These are phyloP conservation scores for Cornus florida DNA, from an alignment of 148 eudicot species.

Conservation along the genomic window DNA sequence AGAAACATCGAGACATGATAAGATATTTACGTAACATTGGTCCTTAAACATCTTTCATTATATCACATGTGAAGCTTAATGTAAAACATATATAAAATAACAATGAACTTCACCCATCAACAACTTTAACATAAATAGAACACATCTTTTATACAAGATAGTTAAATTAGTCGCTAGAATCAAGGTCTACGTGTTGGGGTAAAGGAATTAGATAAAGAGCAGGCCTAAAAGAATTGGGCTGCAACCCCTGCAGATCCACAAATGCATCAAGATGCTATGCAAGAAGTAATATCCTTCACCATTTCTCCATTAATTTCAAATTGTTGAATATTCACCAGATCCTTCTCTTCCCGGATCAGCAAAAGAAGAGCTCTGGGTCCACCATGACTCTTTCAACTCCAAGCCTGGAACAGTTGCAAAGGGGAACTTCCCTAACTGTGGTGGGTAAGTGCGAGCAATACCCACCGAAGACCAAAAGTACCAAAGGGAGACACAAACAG, in stretches of 20 bases:
- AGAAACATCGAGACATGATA: too few species aligned
- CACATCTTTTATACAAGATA: neutral
- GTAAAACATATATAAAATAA: neutral
- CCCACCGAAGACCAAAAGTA: neutral
- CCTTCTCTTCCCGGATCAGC: neutral
- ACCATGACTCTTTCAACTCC: neutral
- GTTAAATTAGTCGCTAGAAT: neutral
- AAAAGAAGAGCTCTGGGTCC: neutral
- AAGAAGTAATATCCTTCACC: neutral
- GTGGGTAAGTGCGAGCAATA: neutral
- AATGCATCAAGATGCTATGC: neutral
- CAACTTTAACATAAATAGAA: neutral
- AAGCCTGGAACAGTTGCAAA: slow-evolving; percentile 17
- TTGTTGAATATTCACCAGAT: neutral
- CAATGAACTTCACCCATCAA: neutral
- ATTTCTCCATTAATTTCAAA: slow-evolving; percentile 4
- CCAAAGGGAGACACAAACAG: slow-evolving; percentile 15
- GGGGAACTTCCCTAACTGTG: slow-evolving; percentile 32
- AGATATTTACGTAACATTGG: too few species aligned
- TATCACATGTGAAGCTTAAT: too few species aligned
- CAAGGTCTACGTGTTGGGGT: neutral
- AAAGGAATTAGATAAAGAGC: neutral
- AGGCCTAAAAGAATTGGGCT: too few species aligned
- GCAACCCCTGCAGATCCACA: neutral
- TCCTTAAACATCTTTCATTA: too few species aligned